These are phyloP conservation scores for Trichosporon asahii DNA, from an alignment of 1,284 basidiomycete species.

Conservation along the genomic window DNA sequence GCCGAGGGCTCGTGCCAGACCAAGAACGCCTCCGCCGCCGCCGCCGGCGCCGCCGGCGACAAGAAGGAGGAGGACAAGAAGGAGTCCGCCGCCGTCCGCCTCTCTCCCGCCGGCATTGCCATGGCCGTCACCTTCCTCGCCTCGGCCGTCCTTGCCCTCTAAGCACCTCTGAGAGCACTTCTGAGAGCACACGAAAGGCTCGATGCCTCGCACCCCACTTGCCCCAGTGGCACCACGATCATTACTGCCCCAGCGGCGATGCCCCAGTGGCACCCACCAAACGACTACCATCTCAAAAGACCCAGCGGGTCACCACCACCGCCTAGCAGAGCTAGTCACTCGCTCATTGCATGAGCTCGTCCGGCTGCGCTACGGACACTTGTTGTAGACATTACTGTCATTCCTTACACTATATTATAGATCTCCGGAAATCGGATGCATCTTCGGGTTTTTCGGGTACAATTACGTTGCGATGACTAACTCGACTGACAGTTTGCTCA, in stretches of 20 bases:
- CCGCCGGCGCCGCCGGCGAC: background rate
- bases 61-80: background rate
- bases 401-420: background rate
- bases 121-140: background rate
- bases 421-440: conserved; percentile 1
- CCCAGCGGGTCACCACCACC: background rate
- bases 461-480: background rate
- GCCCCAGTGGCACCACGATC: background rate
- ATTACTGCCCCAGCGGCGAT: background rate
- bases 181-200: too few species aligned
- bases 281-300: background rate
- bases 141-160: background rate
- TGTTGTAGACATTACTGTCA: conserved; percentile 6
- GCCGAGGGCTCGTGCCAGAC: conserved; percentile 3
- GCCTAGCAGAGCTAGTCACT: conserved; percentile 2
- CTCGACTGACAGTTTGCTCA: too few species aligned
- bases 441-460: conserved; percentile 5
- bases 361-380: conserved; percentile 3
- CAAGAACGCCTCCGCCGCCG: background rate
- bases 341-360: conserved; percentile 3
- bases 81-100: background rate
- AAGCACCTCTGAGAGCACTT: too few species aligned
- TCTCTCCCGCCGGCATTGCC: background rate
- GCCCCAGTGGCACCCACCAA: background rate
- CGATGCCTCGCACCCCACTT: background rate